Evolutionary conservation across 129 eudicot genomes (phyloP), one percentile per base, ranked within the genome.

Genomic region (Arctium minus): DNA sequence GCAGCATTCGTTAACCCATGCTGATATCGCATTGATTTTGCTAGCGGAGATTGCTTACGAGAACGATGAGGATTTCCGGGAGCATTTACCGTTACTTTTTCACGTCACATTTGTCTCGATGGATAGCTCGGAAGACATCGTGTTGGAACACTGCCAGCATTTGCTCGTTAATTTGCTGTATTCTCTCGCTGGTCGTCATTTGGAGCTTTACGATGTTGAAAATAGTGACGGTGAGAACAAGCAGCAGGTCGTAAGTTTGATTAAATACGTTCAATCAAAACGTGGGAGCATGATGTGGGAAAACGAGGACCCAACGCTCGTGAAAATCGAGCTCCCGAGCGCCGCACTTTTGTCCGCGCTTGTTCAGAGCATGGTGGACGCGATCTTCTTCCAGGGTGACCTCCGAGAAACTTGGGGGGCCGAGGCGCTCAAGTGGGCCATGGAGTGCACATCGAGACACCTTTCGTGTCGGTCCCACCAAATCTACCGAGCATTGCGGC

Each of bases 231-330:
- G 99, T 40, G 99, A 96, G 89, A 96, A 96, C 82, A 96, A 92
- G 86, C 99, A 96, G 81, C 99, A 96, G 86, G 99, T 96, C 56
- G 99, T 96, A 31, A 93, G 94, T 86, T 85, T 96, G 56, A 96
- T 96, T 70, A 96, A 96, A 78, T 96, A 96, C 75, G 99, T 96
- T 81, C 99, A 96, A 70, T 96, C 99, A 27, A 96, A 96, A 86
- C 88, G 99, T 33, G 98, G 99, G 83, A 90, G 91, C 89, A 93
- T 96, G 99, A 96, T 96, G 99, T 93, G 99, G 99, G 98, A 96
- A 85, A 96, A 91, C 48, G 99, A 96, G 88, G 99, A 96, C 74
- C 97, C 99, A 12, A 87, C 97, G 29, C 92, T 96, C 5, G 88
- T 91, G 76, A 91, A 92, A 79, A 91, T 91, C 18, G 99, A 96